A percentile compares a stretch with the other conserved stretches of the same genome.
These are phyloP conservation scores for Cladosporium sp. DNA, from an alignment of 2,329 filamentous ascomycete genomes.

Conservation along the genomic window DNA sequence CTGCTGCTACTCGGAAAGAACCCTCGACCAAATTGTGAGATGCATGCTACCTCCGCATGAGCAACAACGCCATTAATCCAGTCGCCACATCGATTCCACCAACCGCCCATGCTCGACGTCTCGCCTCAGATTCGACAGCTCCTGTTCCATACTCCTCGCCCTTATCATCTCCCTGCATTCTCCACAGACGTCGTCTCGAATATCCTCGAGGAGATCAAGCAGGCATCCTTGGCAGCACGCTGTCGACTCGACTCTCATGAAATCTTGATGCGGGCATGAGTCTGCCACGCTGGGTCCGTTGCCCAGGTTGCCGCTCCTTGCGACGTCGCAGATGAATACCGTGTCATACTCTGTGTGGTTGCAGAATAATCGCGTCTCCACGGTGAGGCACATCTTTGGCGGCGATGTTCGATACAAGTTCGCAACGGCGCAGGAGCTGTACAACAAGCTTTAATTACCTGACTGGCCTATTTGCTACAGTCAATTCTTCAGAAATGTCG, in stretches of 20 bases:
- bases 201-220: background rate
- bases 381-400: conserved; percentile 2
- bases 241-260: background rate
- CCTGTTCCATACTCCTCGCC: background rate
- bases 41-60: background rate
- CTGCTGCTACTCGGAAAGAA: conserved; percentile 15
- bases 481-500: background rate
- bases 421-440: background rate
- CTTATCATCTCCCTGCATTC: background rate
- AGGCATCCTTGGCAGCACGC: background rate
- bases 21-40: conserved; percentile 29
- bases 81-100: background rate
- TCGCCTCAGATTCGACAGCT: background rate
- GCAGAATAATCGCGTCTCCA: background rate
- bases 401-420: background rate
- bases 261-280: background rate
- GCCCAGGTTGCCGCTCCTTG: background rate
- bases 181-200: background rate
- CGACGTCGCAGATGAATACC: background rate
- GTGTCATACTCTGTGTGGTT: background rate
- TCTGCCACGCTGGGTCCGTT: background rate
- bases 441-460: background rate
- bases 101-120: background rate
- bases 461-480: background rate
- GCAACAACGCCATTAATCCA: background rate